A percentile compares a stretch with the other conserved stretches of the same genome.
These are phyloP conservation scores for Phytophthora chlamydospora DNA, from an alignment of 352 stramenopile genomes.

Conservation along the genomic window DNA sequence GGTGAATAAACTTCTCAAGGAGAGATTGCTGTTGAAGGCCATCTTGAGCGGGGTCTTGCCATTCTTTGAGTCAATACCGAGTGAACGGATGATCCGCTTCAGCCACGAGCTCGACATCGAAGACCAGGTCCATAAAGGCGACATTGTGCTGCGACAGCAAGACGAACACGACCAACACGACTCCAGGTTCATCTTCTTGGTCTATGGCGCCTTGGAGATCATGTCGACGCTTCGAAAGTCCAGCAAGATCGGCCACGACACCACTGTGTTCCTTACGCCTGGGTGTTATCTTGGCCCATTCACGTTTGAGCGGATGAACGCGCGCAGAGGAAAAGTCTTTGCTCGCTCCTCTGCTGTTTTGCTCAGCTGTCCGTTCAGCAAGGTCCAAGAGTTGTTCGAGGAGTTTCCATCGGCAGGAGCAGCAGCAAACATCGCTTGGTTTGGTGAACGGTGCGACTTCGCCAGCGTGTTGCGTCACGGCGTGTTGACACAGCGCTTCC, in stretches of 20 bases:
- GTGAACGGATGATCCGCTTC: constrained; percentile 58
- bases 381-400: constrained; percentile 52
- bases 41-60: constrained; percentile 77
- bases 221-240: constrained; percentile 40
- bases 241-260: constrained; percentile 34
- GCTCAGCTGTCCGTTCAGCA: constrained; percentile 56
- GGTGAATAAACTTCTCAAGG: constrained; percentile 69
- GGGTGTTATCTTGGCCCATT: constrained; percentile 79
- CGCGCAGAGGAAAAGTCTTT: constrained; percentile 49
- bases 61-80: constrained; percentile 66
- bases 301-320: constrained; percentile 70
- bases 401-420: constrained; percentile 64
- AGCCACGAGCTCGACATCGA: constrained; percentile 69
- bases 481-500: constrained; percentile 63
- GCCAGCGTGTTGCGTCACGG: constrained; percentile 64
- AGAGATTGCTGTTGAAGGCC: constrained; percentile 71
- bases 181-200: constrained; percentile 59
- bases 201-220: constrained; percentile 78
- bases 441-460: constrained; percentile 70
- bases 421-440: constrained; percentile 80
- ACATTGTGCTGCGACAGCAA: constrained; percentile 47
- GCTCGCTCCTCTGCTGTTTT: constrained; percentile 62
- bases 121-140: constrained; percentile 65
- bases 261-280: constrained; percentile 65
- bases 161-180: constrained; percentile 47